Evolutionary conservation across 116 monocot species (phyloP).

Genomic region (Iris pallida): DNA sequence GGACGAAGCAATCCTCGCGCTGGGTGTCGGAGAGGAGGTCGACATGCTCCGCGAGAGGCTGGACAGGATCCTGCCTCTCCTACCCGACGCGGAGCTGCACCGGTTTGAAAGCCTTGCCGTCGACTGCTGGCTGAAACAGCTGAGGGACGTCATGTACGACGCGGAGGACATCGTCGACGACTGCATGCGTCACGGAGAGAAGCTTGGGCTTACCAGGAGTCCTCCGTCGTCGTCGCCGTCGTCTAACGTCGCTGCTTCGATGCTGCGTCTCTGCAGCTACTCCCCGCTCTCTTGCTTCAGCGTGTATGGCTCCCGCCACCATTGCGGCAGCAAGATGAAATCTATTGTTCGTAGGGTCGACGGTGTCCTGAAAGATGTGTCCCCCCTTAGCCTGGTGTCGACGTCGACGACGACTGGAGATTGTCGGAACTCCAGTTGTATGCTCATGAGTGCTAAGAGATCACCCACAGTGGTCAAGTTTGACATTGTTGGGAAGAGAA

Average conservation of each 20-base stretch:
- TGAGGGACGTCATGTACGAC: constrained; percentile 32
- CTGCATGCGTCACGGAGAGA: constrained; percentile 13
- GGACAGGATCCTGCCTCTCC: neutral
- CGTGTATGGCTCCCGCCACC: neutral
- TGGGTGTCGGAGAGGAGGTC: neutral
- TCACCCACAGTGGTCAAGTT: constrained; percentile 2
- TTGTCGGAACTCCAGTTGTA: neutral
- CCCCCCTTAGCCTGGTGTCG: neutral
- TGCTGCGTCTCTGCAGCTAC: neutral
- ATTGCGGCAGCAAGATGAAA: neutral
- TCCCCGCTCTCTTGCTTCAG: neutral
- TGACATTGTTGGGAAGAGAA: constrained; percentile 9
- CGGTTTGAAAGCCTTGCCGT: constrained; percentile 8
- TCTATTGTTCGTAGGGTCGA: constrained; percentile 10
- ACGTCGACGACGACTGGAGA: neutral
- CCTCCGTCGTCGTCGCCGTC: neutral
- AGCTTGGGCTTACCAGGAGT: neutral
- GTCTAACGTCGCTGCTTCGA: neutral
- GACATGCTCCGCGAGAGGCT: neutral
- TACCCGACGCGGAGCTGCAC: constrained; percentile 27
- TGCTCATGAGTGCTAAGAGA: neutral
- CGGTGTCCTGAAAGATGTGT: constrained; percentile 10
- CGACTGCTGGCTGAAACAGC: constrained; percentile 19
- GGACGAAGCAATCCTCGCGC: neutral
- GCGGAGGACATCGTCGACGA: constrained; percentile 33